A percentile compares a stretch with the other conserved stretches of the same genome.
Evolutionary conservation across 2,329 filamentous ascomycete genomes (phyloP).

Genomic region (Parasarocladium wereldwijsianum): DNA sequence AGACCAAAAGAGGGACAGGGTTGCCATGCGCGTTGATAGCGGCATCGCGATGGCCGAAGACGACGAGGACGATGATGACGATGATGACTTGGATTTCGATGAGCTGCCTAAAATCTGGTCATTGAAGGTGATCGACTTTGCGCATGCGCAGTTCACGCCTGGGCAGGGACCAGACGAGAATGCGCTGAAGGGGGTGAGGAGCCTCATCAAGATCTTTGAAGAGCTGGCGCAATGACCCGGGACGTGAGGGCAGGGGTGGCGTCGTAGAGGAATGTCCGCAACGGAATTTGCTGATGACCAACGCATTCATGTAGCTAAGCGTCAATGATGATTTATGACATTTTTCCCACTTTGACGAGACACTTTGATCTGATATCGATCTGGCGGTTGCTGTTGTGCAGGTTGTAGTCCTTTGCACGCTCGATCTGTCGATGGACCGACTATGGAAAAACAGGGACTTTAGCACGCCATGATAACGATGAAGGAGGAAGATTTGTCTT

Average conservation of each 20-base stretch:
- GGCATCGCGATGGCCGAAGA: constrained; percentile 35
- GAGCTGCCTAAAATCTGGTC: constrained; percentile 52
- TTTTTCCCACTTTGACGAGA: no score
- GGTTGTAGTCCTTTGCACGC: no score
- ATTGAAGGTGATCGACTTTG: constrained; percentile 91
- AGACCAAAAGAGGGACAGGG: constrained; percentile 17
- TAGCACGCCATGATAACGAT: no score
- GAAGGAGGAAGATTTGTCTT: no score
- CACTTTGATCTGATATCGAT: no score
- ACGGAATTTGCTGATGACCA: no score
- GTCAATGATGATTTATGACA: no score
- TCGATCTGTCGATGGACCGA: no score
- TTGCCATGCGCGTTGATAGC: constrained; percentile 34
- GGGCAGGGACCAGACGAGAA: constrained; percentile 82
- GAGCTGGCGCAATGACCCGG: constrained; percentile 31
- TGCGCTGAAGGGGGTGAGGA: constrained; percentile 57
- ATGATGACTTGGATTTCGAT: constrained; percentile 25
- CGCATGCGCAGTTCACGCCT: constrained; percentile 73
- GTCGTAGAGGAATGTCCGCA: no score
- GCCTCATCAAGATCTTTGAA: constrained; percentile 54
- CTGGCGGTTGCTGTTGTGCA: no score
- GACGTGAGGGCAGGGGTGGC: not conserved
- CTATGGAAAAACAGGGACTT: no score
- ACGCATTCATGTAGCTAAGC: no score
- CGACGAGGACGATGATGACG: constrained; percentile 33